phyloP scores from a whole-genome alignment of 2,329 filamentous ascomycete species.

The Ophiostoma fasciatum region DNA sequence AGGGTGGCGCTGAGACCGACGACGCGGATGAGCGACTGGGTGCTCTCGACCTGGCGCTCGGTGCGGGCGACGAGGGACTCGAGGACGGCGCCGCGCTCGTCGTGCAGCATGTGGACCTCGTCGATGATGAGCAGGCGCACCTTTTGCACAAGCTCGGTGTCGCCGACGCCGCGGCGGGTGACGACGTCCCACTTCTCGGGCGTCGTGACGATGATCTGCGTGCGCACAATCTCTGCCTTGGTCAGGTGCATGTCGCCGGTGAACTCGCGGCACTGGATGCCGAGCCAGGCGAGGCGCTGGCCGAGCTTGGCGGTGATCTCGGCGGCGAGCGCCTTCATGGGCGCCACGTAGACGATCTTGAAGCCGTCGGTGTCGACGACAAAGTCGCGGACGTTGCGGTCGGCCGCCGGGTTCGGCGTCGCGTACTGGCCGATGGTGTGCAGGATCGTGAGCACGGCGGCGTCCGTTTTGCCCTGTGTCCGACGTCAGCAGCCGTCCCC shows the following conservation, averaged over 20 bases:
- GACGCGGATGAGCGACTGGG: constrained; percentile 91
- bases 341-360: constrained; percentile 97
- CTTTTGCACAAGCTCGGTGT: constrained; percentile 95
- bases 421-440: constrained; percentile 82
- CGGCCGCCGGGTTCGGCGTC: constrained; percentile 62
- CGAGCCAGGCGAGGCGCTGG: constrained; percentile 84
- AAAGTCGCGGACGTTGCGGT: constrained; percentile 61
- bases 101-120: constrained; percentile 98
- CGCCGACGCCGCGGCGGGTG: constrained; percentile 89
- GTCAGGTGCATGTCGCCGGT: constrained; percentile 99
- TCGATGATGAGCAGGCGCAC: constrained; percentile 93
- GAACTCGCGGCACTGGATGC: constrained; percentile 79
- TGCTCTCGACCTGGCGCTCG: constrained; percentile 92
- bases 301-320: constrained; percentile 92
- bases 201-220: constrained; percentile 96
- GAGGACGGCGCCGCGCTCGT: constrained; percentile 88
- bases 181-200: constrained; percentile 99
- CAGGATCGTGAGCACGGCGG: constrained; percentile 89
- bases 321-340: constrained; percentile 95
- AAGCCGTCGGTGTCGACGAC: constrained; percentile 74
- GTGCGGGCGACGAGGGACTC: constrained; percentile 93
- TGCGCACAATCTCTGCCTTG: constrained; percentile 88
- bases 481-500: background rate
- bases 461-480: constrained; percentile 78
- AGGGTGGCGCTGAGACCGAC: constrained; percentile 90